Conservation (phyloP, 2,329 filamentous ascomycete species). For the Neofusicoccum parvum region DNA sequence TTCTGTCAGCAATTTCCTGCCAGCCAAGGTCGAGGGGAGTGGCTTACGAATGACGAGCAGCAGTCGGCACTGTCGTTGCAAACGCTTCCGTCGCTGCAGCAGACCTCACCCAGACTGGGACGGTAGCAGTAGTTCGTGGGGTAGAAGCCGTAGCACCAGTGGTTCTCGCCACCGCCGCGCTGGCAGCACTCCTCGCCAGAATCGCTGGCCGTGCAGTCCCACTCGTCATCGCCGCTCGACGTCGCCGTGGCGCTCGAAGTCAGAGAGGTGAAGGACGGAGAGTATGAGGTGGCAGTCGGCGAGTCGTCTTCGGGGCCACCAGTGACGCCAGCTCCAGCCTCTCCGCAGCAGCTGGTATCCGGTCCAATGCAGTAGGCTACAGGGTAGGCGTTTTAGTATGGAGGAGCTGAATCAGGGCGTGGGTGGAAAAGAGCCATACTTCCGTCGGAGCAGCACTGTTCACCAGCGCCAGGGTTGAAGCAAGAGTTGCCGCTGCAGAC, state of each 20-base stretch:
- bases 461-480: slow-evolving; percentile 19
- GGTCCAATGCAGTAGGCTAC: slow-evolving; percentile 4
- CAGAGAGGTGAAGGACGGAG: not conserved
- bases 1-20: not conserved
- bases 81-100: slow-evolving; percentile 9
- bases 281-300: not conserved
- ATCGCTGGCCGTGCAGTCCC: slow-evolving; percentile 4
- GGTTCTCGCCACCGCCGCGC: not conserved
- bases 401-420: no score
- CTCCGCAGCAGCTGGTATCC: slow-evolving; percentile 7
- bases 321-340: not conserved
- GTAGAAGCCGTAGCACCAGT: slow-evolving; percentile 12
- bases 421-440: not conserved
- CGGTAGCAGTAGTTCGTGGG: slow-evolving; percentile 17
- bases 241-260: not conserved
- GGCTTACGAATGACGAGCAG: not conserved
- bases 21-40: not conserved
- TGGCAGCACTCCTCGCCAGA: slow-evolving; percentile 19
- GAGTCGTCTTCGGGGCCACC: not conserved
- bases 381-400: not conserved
- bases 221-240: slow-evolving; percentile 1
- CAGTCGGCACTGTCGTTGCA: slow-evolving; percentile 3
- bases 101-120: slow-evolving; percentile 16
- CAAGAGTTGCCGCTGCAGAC: slow-evolving; percentile 10
- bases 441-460: slow-evolving; percentile 22